Percentiles rank a stretch among this genome's conserved stretches.
Evolutionary conservation across 1,284 basidiomycete genomes (phyloP).

Genomic region (Ceratobasidium sp.): DNA sequence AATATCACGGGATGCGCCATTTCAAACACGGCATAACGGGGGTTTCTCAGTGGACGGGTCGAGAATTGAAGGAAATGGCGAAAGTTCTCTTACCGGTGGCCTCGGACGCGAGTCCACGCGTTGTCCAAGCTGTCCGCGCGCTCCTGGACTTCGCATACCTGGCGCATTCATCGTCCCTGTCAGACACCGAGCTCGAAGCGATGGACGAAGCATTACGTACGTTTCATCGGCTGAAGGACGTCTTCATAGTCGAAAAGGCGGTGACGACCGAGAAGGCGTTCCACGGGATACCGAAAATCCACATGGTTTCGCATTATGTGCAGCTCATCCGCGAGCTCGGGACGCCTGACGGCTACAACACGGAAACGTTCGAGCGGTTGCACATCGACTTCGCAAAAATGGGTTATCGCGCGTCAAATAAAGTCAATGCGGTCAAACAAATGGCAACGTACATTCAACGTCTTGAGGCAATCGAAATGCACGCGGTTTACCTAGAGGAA

Average conservation of each 20-base stretch:
- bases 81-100: conserved; percentile 55
- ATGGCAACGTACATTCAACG: conserved; percentile 46
- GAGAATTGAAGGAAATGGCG: conserved; percentile 56
- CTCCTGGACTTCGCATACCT: conserved; percentile 58
- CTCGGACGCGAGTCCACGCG: conserved; percentile 35
- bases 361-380: conserved; percentile 46
- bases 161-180: conserved; percentile 27
- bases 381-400: conserved; percentile 49
- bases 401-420: conserved; percentile 45
- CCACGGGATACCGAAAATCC: conserved; percentile 60
- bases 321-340: conserved; percentile 39
- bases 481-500: conserved; percentile 12
- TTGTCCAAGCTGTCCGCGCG: conserved; percentile 49
- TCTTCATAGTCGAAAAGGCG: conserved; percentile 56
- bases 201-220: conserved; percentile 53
- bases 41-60: conserved; percentile 55
- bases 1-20: conserved; percentile 7
- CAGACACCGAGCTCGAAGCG: conserved; percentile 55
- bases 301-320: conserved; percentile 52
- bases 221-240: conserved; percentile 56
- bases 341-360: conserved; percentile 48
- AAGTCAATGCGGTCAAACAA: conserved; percentile 41
- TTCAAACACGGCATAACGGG: conserved; percentile 31
- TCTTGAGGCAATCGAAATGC: conserved; percentile 43
- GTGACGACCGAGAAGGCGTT: conserved; percentile 52